Conservation (phyloP, 495 filamentous ascomycete species). For the Penicillium paradoxum region DNA sequence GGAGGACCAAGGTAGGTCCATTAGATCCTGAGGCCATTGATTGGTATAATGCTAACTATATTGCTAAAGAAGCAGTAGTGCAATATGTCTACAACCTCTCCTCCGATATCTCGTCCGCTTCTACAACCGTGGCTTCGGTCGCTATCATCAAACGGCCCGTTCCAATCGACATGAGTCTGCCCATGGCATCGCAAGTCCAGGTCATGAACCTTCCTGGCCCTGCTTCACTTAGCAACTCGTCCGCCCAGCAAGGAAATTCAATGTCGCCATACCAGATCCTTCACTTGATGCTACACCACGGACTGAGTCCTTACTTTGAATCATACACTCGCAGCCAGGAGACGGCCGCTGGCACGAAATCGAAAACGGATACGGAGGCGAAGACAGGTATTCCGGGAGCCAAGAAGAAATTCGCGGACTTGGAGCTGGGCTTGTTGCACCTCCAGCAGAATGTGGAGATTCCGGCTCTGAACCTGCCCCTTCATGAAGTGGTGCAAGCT, state of each 20-base stretch:
- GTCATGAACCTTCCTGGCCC: conserved; percentile 85
- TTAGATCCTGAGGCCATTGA: not conserved
- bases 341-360: conserved; percentile 54
- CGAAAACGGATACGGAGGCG: conserved; percentile 73
- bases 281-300: conserved; percentile 81
- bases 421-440: conserved; percentile 83
- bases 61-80: conserved; percentile 20
- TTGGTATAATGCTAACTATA: conserved; percentile 6
- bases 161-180: conserved; percentile 73
- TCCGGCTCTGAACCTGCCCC: conserved; percentile 75
- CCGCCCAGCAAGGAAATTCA: conserved; percentile 61
- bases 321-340: conserved; percentile 85
- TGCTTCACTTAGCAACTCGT: conserved; percentile 56
- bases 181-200: conserved; percentile 80
- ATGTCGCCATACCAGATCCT: conserved; percentile 86
- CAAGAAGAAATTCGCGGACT: conserved; percentile 90
- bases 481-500: conserved; percentile 80
- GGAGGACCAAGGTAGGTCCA: conserved; percentile 41
- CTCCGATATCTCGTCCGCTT: conserved; percentile 71
- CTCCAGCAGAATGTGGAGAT: conserved; percentile 98
- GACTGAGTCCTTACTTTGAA: conserved; percentile 91
- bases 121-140: conserved; percentile 75
- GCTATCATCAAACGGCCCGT: conserved; percentile 84
- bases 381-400: conserved; percentile 95
- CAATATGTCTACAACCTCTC: conserved; percentile 72